Percentiles rank a stretch among this genome's conserved stretches.
phyloP scores from a whole-genome alignment of 139 green algal species.

The Chlorella sp. region DNA sequence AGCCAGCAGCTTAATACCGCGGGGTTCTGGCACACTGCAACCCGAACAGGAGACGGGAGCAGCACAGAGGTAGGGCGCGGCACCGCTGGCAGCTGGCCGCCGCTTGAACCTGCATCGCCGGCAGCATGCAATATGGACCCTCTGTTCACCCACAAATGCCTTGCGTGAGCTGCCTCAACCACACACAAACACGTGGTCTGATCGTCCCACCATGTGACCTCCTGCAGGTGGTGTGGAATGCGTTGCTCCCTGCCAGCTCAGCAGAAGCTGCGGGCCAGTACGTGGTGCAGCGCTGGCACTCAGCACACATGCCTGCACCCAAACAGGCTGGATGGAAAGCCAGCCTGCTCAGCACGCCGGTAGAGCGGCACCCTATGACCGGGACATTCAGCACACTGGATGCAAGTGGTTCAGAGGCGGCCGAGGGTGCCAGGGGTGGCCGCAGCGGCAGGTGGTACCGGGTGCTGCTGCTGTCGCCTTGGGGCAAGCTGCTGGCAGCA shows the following conservation, averaged over 20 bases:
- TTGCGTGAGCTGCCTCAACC: neutral
- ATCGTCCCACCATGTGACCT: too few relatives aligned
- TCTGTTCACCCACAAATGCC: neutral
- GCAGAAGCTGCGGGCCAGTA: neutral
- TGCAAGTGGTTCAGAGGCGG: neutral
- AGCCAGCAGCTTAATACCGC: neutral
- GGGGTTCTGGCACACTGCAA: neutral
- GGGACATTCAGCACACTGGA: neutral
- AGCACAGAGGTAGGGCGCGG: neutral
- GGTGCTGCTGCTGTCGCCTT: neutral
- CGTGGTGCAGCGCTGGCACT: neutral
- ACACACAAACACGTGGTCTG: too few relatives aligned
- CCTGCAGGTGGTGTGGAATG: slow-evolving; percentile 4
- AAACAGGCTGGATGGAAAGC: neutral
- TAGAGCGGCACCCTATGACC: neutral
- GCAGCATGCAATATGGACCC: neutral
- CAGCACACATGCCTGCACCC: neutral
- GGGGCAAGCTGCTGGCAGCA: neutral
- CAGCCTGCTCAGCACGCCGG: neutral
- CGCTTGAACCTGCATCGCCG: neutral
- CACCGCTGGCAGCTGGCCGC: neutral
- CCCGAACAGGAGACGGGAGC: neutral
- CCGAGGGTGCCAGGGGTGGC: too few relatives aligned
- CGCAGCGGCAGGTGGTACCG: neutral
- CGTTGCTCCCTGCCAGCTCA: neutral